A percentile compares a stretch with the other conserved stretches of the same genome.
These are phyloP conservation scores for Albatrellus sp. DNA, from an alignment of 1,284 basidiomycete species.

Conservation along the genomic window DNA sequence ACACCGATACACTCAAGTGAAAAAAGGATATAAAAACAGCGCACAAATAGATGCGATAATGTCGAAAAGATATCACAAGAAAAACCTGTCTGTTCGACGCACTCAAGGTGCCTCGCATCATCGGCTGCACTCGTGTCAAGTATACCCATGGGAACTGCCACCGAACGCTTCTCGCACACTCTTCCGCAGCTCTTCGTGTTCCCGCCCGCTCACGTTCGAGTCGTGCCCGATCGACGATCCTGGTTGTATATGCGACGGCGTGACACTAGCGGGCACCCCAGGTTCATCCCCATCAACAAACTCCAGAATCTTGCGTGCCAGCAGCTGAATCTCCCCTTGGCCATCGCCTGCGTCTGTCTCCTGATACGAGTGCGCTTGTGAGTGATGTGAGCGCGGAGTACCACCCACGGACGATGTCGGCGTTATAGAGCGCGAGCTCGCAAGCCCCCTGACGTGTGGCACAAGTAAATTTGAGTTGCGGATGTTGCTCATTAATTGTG, in stretches of 20 bases:
- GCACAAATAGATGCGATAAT: neutral
- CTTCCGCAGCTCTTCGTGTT: slow-evolving; percentile 66
- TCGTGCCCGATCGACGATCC: slow-evolving; percentile 31
- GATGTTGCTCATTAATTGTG: slow-evolving; percentile 83
- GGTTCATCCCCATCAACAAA: slow-evolving; percentile 67
- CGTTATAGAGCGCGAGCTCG: slow-evolving; percentile 60
- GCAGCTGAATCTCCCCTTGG: slow-evolving; percentile 77
- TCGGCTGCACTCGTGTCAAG: slow-evolving; percentile 1
- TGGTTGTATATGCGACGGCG: slow-evolving; percentile 51
- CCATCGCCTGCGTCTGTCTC: slow-evolving; percentile 77
- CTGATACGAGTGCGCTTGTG: slow-evolving; percentile 55
- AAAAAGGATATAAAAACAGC: neutral
- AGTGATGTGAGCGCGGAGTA: slow-evolving; percentile 64
- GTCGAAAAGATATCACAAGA: neutral
- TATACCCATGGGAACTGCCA: slow-evolving; percentile 17
- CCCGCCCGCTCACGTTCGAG: slow-evolving; percentile 44
- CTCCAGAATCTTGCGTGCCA: slow-evolving; percentile 77
- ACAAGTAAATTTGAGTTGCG: slow-evolving; percentile 72
- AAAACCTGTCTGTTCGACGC: neutral
- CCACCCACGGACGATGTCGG: slow-evolving; percentile 57
- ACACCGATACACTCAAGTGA: neutral
- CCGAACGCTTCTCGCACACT: slow-evolving; percentile 71
- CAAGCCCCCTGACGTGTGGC: slow-evolving; percentile 75
- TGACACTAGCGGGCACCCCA: slow-evolving; percentile 43
- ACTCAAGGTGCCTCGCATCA: neutral